Base-by-base conservation (phyloP, 768 basidiomycete species). In the Lactarius akahatsu region DNA sequence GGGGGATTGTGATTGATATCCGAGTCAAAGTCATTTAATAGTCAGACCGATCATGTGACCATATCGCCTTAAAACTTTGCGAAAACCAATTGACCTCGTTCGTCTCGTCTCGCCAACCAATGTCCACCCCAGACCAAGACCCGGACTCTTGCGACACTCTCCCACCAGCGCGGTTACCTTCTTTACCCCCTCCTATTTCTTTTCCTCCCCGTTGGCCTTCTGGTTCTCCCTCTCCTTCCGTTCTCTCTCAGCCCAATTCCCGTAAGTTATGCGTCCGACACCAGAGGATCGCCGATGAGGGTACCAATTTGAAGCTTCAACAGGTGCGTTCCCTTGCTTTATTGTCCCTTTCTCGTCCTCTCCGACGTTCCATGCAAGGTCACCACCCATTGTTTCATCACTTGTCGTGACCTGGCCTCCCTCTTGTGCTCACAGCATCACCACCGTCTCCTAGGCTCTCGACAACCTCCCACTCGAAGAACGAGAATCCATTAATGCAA, bases 201-300 rank as follows among this genome's bases (percentile, higher is more conserved):
- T 45, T 57, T 32, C 30, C 36, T 40, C 56, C 30, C 6, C 57
- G 13, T 58, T 63, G 55, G 55, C n/a, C 62, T 23, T 38, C 60
- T 32, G 55, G 0, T 30, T 34, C 10, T 80, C 84, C 30, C 78
- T 89, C 40, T 84, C 13, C 65, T n/a, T 15, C 47, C 23, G 9
- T 30, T n/a, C 58, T 59, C n/a, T 4, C 77, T 2, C 75, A 75
- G 16, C 74, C 77, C 0, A 76, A 82, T 2, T 81, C 84, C 16
- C 80, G 92, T 57, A 96, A 94, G 78, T 83, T 97, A 20, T 98
- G 96, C 74, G 88, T 95, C 6, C 79, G 96, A 38, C 96, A 98
- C 77, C 92, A 96, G 79, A 84, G 96, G 57, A 98, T 96, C 88
- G 96, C 96, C 6, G 94, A 98, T 79, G 88, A 96, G 77, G 93